Base-by-base conservation (phyloP, 148 eudicot genomes). In the Selenicereus undatus region DNA sequence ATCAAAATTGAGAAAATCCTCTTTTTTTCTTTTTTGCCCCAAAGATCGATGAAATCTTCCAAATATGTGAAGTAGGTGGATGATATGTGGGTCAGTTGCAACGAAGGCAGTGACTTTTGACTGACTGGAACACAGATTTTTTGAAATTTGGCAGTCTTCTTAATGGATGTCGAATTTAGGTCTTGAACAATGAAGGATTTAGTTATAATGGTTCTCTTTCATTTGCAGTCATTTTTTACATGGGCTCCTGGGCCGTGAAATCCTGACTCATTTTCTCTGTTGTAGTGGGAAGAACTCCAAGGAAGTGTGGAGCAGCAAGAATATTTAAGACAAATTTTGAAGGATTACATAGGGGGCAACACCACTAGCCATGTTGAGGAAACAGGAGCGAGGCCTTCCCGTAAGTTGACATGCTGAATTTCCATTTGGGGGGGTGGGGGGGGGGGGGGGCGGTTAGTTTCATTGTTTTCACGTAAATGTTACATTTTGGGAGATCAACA, bases 251-350 rank as follows among this genome's bases (percentile, higher is more conserved):
- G 30, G 30, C 65, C 32, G 52, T 35, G 75, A 68, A 76, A 30
- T 32, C 4, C 45, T 81, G 66, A 60, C 76, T 75, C 56, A 65
- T 45, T 51, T 71, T 26, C 78, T 71, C 82, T 30, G n/a, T 84
- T 85, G 87, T 85, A 96, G 99, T 96, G 98, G 98, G 94, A 93
- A 83, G 97, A 92, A 80, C 90, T 92, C 43, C 89, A 85, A 82
- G 97, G 98, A 24, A 93, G 87, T 82, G 84, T 70, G 30, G 91
- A 93, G 89, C 97, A 93, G 84, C 86, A 92, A 21, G 93, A 91
- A 71, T 90, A 88, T 81, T 89, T 96, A 12, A 88, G 95, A 81
- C 84, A 85, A 76, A 84, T 92, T 85, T 84, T 93, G 60, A 83
- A 87, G 77, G 97, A 86, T 79, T 62, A 87, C 75, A 79, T 91